Percentiles rank a stretch among this genome's conserved stretches.
phyloP scores from a whole-genome alignment of 2,329 filamentous ascomycete species.

The Salinomyces thailandicus region DNA sequence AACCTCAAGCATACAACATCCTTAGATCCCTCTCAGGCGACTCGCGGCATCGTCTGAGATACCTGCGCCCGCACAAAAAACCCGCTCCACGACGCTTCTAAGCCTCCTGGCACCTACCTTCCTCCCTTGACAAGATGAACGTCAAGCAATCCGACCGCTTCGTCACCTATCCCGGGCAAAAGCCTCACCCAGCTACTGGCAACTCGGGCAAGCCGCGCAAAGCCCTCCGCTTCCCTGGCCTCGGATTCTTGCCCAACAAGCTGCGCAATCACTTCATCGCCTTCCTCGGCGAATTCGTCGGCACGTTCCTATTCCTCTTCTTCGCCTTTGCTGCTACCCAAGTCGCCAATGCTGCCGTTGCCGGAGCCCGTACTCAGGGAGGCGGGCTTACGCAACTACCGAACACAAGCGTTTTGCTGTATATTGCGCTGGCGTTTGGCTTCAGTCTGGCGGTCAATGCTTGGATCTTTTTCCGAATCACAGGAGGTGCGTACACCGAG shows the following conservation, averaged over 20 bases:
- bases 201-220: constrained; percentile 10
- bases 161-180: constrained; percentile 31
- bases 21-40: neutral
- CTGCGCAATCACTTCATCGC: constrained; percentile 35
- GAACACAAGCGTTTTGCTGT: constrained; percentile 27
- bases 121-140: constrained; percentile 27
- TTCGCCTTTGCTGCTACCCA: constrained; percentile 31
- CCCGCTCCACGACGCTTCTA: constrained; percentile 2
- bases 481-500: constrained; percentile 24
- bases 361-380: constrained; percentile 6
- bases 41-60: neutral
- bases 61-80: neutral
- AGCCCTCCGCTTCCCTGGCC: constrained; percentile 30
- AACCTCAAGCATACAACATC: neutral
- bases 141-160: constrained; percentile 26
- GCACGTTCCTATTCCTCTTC: constrained; percentile 37
- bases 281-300: constrained; percentile 36
- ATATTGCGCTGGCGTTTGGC: constrained; percentile 32
- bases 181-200: constrained; percentile 16
- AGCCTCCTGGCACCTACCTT: neutral
- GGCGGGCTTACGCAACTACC: constrained; percentile 22
- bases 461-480: constrained; percentile 37
- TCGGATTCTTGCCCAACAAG: constrained; percentile 36
- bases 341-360: constrained; percentile 29
- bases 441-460: constrained; percentile 36